Base-by-base conservation (phyloP, 2,329 filamentous ascomycete species). In the Scytalidium sp. region DNA sequence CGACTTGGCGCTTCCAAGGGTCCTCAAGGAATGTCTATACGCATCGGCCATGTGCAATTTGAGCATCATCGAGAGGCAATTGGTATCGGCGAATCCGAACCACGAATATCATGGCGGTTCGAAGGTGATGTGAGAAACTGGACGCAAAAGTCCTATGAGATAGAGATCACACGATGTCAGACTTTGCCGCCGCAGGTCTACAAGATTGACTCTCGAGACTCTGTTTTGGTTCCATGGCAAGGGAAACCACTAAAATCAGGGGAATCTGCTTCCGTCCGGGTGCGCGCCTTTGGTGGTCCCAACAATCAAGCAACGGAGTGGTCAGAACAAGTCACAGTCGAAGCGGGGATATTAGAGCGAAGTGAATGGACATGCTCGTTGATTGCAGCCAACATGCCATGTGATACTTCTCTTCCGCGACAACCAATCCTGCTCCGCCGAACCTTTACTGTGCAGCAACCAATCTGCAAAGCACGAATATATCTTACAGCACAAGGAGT, bases 21-120 rank as follows among this genome's bases (percentile, higher is more conserved):
- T n/a, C n/a, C n/a, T n/a, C n/a, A n/a, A n/a, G n/a, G n/a, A n/a
- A n/a, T n/a, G n/a, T n/a, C n/a, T n/a, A n/a, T n/a, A n/a, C n/a
- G n/a, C n/a, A n/a, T n/a, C n/a, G n/a, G n/a, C n/a, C n/a, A n/a
- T n/a, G n/a, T n/a, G n/a, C n/a, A n/a, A n/a, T n/a, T n/a, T n/a
- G n/a, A n/a, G n/a, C n/a, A n/a, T n/a, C n/a, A n/a, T 41, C 49
- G 48, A 43, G 50, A 54, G 15, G 64, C 70, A n/a, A 55, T 77
- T 3, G 75, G 75, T 5, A 75, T 78, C 22, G 71, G 65, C 2
- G 73, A 76, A 49, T 56, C 63, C 0, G 47, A 62, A 10, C 75
- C 75, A 7, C 66, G 75, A 0, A 70, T 78, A 40, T 75, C 74
- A 2, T 78, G 75, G 74, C 57, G 67, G 3, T 75, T 77, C 43